A percentile compares a stretch with the other conserved stretches of the same genome.
These are phyloP conservation scores for Penicillium subrubescens DNA, from an alignment of 495 filamentous ascomycete species.

Conservation along the genomic window DNA sequence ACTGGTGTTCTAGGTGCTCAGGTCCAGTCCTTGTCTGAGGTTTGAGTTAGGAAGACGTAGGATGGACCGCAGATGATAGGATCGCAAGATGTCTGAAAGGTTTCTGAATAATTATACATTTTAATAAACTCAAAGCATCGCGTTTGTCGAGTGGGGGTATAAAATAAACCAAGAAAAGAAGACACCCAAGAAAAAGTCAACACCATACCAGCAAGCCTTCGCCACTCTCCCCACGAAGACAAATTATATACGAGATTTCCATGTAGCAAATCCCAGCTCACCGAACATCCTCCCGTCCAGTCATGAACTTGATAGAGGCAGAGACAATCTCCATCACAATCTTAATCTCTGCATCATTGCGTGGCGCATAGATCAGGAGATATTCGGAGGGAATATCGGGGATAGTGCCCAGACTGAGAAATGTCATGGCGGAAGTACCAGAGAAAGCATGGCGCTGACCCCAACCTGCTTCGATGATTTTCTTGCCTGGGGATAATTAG, in stretches of 20 bases:
- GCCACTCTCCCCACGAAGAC: background rate
- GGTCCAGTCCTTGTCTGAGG: background rate
- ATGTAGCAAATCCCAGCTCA: constrained; percentile 5
- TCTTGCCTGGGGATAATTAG: constrained; percentile 48
- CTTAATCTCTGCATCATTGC: constrained; percentile 65
- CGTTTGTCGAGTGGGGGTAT: constrained; percentile 10
- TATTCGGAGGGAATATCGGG: constrained; percentile 59
- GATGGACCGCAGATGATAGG: background rate
- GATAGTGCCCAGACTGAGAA: constrained; percentile 47
- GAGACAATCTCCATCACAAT: constrained; percentile 70
- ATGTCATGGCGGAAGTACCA: constrained; percentile 44
- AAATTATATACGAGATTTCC: too few relatives aligned
- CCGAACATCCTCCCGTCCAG: constrained; percentile 33
- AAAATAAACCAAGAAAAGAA: constrained; percentile 2
- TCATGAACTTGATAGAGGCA: constrained; percentile 53
- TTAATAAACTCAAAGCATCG: background rate
- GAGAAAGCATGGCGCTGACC: constrained; percentile 87
- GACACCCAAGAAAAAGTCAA: background rate
- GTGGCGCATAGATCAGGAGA: constrained; percentile 82
- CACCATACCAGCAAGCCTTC: background rate
- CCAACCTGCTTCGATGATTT: constrained; percentile 79
- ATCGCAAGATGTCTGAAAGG: background rate
- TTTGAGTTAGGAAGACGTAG: background rate
- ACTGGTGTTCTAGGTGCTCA: background rate
- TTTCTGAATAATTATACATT: background rate